Base-by-base conservation (phyloP, 352 stramenopile genomes). In the Phytophthora syringae region DNA sequence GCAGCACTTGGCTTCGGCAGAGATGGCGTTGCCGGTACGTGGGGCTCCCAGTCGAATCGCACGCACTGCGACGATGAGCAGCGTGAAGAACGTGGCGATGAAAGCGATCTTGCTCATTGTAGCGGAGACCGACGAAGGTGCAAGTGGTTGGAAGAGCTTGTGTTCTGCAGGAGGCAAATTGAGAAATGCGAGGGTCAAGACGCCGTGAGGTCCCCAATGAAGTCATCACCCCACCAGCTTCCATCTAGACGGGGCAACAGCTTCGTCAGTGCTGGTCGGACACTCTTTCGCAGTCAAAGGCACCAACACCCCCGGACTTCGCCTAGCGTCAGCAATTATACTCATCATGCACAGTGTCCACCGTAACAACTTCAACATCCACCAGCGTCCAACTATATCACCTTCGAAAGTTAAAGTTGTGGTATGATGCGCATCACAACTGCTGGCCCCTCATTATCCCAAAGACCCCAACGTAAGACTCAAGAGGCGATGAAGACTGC, bases 321-420 rank as follows among this genome's bases (percentile, higher is more conserved):
- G 21, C 25, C 56, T 64, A 56, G 56, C 56, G 57, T 52, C 57
- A 65, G 13, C 57, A 65, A 58, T 37, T 49, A n/a, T 24, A 13
- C 37, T 4, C 47, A 57, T 45, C 45, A 21, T 48, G 39, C n/a
- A n/a, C n/a, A n/a, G n/a, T n/a, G n/a, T n/a, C n/a, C n/a, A n/a
- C n/a, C n/a, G n/a, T n/a, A n/a, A n/a, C n/a, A n/a, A n/a, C 15
- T 45, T 10, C 18, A 47, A 22, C 32, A 42, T 53, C 54, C 30
- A 39, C 42, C 16, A 48, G 9, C 21, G 25, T 53, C 40, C 39
- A 44, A 25, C 12, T 42, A 15, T 9, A 15, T 42, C 36, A 42
- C 9, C 36, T 5, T 0, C n/a, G n/a, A n/a, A n/a, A n/a, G n/a
- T n/a, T n/a, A n/a, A n/a, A n/a, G n/a, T n/a, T n/a, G n/a, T n/a